These are phyloP conservation scores for Stagonosporopsis rhizophila DNA, from an alignment of 2,329 filamentous ascomycete species.

Conservation along the genomic window DNA sequence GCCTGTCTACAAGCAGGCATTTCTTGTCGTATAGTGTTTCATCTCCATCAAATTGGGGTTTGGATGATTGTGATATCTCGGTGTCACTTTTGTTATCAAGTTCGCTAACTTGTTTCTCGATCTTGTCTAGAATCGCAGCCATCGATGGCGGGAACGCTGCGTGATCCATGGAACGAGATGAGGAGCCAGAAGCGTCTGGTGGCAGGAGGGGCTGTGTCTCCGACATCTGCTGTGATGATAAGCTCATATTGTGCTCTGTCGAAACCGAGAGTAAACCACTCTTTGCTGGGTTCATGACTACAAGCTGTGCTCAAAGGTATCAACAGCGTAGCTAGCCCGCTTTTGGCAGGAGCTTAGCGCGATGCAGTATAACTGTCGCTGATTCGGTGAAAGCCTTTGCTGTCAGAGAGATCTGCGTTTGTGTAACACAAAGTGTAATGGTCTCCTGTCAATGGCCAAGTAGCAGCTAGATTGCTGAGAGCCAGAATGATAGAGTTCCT, in stretches of 20 bases:
- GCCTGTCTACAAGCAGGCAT: constrained; percentile 54
- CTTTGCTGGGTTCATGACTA: not conserved
- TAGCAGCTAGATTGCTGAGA: not conserved
- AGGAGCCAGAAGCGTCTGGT: constrained; percentile 3
- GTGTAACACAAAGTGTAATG: constrained; percentile 2
- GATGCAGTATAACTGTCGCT: constrained; percentile 7
- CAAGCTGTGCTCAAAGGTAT: not conserved
- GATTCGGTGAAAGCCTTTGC: constrained; percentile 15
- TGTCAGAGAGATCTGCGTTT: constrained; percentile 8
- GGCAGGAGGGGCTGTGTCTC: constrained; percentile 15
- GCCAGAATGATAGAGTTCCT: not conserved
- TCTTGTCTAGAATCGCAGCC: constrained; percentile 16
- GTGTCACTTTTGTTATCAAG: constrained; percentile 12
- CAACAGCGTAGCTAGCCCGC: constrained; percentile 3
- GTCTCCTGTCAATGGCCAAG: not conserved
- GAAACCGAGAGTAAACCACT: not conserved
- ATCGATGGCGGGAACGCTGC: constrained; percentile 13
- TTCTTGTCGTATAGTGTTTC: constrained; percentile 53
- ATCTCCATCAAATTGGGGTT: constrained; percentile 3
- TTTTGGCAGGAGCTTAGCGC: constrained; percentile 13
- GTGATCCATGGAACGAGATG: constrained; percentile 7
- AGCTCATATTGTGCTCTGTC: not conserved
- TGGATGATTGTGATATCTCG: not conserved
- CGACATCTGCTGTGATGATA: constrained; percentile 3
- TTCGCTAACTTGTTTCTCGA: constrained; percentile 14